Conservation (phyloP, 2,329 filamentous ascomycete genomes). For the Cladophialophora exuberans region DNA sequence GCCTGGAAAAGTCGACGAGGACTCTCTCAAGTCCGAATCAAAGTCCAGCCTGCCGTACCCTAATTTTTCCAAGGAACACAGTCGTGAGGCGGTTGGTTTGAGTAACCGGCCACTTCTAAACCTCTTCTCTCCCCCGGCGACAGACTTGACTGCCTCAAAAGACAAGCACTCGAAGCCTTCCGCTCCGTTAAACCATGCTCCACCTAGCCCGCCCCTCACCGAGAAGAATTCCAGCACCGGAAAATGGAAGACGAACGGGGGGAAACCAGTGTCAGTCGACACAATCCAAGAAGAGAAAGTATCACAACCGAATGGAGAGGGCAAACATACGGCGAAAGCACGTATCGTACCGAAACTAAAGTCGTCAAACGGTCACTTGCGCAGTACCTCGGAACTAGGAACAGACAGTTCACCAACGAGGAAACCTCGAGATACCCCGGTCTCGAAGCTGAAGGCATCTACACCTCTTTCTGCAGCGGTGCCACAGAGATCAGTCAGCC, state of each 20-base stretch:
- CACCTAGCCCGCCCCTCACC: slow-evolving; percentile 54
- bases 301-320: slow-evolving; percentile 37
- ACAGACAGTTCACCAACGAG: slow-evolving; percentile 37
- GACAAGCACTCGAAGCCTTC: slow-evolving; percentile 39
- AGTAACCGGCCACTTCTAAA: slow-evolving; percentile 50
- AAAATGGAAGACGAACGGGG: slow-evolving; percentile 41
- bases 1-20: slow-evolving; percentile 31
- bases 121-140: slow-evolving; percentile 70
- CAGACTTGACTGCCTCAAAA: slow-evolving; percentile 63
- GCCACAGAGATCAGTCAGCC: slow-evolving; percentile 41
- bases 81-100: slow-evolving; percentile 79
- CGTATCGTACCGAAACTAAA: slow-evolving; percentile 43
- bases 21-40: slow-evolving; percentile 38
- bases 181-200: slow-evolving; percentile 38
- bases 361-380: slow-evolving; percentile 47
- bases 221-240: slow-evolving; percentile 44
- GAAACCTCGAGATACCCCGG: slow-evolving; percentile 40
- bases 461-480: slow-evolving; percentile 30
- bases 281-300: slow-evolving; percentile 36
- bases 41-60: slow-evolving; percentile 71
- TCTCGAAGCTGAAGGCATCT: slow-evolving; percentile 42
- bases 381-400: slow-evolving; percentile 43
- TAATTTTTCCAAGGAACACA: slow-evolving; percentile 84
- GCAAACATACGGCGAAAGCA: slow-evolving; percentile 39
- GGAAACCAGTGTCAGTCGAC: slow-evolving; percentile 35